phyloP scores from a whole-genome alignment of 2,329 filamentous ascomycete genomes.

The Nemania diffusa region DNA sequence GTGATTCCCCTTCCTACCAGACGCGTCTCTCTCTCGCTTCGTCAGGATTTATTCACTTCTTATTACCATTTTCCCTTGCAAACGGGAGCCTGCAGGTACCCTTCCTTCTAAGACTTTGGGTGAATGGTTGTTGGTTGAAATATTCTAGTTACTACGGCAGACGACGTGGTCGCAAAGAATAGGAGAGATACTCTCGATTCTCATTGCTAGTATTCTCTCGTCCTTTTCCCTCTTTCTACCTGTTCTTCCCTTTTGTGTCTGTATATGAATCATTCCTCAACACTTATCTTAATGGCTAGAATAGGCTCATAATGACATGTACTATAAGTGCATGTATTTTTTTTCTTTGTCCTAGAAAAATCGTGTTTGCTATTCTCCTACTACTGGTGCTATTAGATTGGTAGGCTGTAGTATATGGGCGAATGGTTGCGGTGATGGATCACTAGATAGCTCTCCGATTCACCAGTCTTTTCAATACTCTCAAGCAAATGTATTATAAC shows the following conservation, averaged over 20 bases:
- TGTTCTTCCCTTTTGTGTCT: not conserved
- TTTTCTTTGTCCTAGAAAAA: not conserved
- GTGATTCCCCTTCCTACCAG: not conserved
- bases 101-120: constrained; percentile 1
- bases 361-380: not conserved
- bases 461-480: not conserved
- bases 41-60: not conserved
- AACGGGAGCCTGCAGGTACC: constrained; percentile 22
- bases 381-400: not conserved
- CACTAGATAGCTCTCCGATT: not conserved
- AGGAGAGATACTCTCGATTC: not conserved
- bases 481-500: not conserved
- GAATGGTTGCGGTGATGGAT: not conserved
- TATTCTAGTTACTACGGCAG: not conserved
- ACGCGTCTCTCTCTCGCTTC: constrained; percentile 1
- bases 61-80: not conserved
- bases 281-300: not conserved
- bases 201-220: not conserved
- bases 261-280: not conserved
- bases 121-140: not conserved
- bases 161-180: not conserved
- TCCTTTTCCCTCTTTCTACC: not conserved
- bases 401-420: not conserved
- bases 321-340: not conserved
- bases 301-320: not conserved